A percentile compares a stretch with the other conserved stretches of the same genome.
Evolutionary conservation across 352 stramenopile genomes (phyloP).

Genomic region (Pythium phragmiticola): DNA sequence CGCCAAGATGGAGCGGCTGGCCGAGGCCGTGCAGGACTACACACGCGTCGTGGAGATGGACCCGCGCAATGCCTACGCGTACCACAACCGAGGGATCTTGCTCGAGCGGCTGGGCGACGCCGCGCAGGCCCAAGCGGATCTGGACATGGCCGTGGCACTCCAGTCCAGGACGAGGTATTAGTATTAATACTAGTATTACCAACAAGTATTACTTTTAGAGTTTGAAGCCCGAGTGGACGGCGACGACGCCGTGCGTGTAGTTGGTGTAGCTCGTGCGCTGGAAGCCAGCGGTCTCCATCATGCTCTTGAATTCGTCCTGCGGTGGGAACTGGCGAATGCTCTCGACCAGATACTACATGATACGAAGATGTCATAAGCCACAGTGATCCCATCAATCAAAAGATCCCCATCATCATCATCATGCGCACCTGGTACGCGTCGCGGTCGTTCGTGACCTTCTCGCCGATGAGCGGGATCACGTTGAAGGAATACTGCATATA

Average conservation of each 20-base stretch:
- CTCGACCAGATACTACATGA: constrained; percentile 95
- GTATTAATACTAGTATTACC: neutral
- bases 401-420: neutral
- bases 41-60: constrained; percentile 68
- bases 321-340: constrained; percentile 99
- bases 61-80: constrained; percentile 73
- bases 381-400: no score
- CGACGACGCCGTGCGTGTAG: constrained; percentile 96
- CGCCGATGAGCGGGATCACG: constrained; percentile 94
- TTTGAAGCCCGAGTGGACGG: constrained; percentile 97
- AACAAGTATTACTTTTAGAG: constrained; percentile 44
- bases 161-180: constrained; percentile 4
- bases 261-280: constrained; percentile 93
- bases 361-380: no score
- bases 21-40: constrained; percentile 76
- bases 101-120: constrained; percentile 66
- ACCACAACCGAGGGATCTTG: constrained; percentile 84
- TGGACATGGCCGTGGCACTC: constrained; percentile 30
- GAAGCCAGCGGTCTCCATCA: constrained; percentile 96
- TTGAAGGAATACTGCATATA: constrained; percentile 95
- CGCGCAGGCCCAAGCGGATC: constrained; percentile 37
- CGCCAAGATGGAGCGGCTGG: constrained; percentile 74
- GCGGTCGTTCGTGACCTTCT: constrained; percentile 95
- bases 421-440: constrained; percentile 92
- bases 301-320: constrained; percentile 93